A percentile compares a stretch with the other conserved stretches of the same genome.
phyloP scores from a whole-genome alignment of 176 grass and related monocot species.

The Triticum monococcum region DNA sequence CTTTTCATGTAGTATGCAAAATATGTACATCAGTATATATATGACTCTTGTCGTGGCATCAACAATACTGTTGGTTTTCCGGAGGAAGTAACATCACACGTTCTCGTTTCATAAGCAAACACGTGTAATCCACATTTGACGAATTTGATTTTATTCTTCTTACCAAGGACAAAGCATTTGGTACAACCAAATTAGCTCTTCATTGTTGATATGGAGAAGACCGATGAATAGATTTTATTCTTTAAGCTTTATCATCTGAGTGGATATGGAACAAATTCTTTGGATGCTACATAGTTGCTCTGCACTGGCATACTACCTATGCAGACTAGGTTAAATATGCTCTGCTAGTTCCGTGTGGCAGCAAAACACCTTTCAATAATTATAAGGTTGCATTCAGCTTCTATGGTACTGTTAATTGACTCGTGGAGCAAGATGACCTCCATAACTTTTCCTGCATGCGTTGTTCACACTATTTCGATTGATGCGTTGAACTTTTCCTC shows the following conservation, averaged over 20 bases:
- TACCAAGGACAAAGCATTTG: neutral
- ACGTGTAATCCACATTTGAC: neutral
- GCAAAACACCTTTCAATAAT: neutral
- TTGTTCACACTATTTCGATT: neutral
- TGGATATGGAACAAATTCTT: constrained; percentile 28
- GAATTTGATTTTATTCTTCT: neutral
- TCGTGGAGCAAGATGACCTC: neutral
- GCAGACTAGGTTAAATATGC: constrained; percentile 13
- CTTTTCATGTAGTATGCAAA: too few species aligned
- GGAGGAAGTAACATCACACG: neutral
- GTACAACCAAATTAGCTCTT: neutral
- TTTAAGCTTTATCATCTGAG: constrained; percentile 1
- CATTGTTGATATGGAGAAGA: neutral
- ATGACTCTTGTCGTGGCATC: neutral
- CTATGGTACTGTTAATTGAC: neutral
- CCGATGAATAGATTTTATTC: constrained; percentile 17
- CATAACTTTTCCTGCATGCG: neutral
- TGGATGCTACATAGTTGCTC: constrained; percentile 20
- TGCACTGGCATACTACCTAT: constrained; percentile 11
- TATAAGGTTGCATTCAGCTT: neutral
- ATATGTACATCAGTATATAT: neutral
- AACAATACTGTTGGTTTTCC: neutral
- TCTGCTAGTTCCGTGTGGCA: neutral
- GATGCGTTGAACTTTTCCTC: neutral
- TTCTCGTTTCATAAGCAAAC: neutral